Percentiles rank a stretch among this genome's conserved stretches.
phyloP scores from a whole-genome alignment of 176 grass and related monocot genomes.

The Triticum monococcum region DNA sequence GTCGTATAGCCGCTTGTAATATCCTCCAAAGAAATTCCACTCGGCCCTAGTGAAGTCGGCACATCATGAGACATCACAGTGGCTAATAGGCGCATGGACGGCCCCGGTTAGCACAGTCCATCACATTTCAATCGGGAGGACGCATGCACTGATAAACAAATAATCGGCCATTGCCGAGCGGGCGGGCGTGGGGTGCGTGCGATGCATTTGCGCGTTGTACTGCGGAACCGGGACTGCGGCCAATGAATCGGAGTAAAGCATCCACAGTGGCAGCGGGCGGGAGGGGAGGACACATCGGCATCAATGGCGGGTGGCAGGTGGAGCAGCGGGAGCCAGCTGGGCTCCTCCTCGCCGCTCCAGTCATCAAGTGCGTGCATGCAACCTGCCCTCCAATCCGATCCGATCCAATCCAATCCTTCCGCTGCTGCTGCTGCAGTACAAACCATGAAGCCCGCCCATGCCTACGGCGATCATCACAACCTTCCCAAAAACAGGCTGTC shows the following conservation, averaged over 20 bases:
- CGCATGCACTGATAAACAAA: neutral
- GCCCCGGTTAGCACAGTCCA: neutral
- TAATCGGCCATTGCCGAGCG: neutral
- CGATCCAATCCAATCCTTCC: neutral
- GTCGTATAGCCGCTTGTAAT: neutral
- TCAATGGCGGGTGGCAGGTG: neutral
- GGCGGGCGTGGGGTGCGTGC: neutral
- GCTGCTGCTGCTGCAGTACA: neutral
- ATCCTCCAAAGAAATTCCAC: neutral
- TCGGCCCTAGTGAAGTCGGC: neutral
- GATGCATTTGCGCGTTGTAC: neutral
- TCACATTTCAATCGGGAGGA: neutral
- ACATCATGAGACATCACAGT: neutral
- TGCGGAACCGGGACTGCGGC: neutral
- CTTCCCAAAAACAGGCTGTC: constrained; percentile 7
- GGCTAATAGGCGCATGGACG: no score
- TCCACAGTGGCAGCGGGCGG: neutral
- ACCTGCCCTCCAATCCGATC: neutral
- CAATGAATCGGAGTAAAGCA: neutral
- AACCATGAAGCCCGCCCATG: neutral
- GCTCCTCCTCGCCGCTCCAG: neutral
- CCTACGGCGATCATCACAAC: neutral
- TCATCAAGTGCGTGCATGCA: neutral
- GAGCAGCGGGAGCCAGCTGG: constrained; percentile 23
- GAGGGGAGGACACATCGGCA: constrained; percentile 21